A percentile compares a stretch with the other conserved stretches of the same genome.
phyloP scores from a whole-genome alignment of 768 basidiomycete genomes.

The Filobasidium floriforme region DNA sequence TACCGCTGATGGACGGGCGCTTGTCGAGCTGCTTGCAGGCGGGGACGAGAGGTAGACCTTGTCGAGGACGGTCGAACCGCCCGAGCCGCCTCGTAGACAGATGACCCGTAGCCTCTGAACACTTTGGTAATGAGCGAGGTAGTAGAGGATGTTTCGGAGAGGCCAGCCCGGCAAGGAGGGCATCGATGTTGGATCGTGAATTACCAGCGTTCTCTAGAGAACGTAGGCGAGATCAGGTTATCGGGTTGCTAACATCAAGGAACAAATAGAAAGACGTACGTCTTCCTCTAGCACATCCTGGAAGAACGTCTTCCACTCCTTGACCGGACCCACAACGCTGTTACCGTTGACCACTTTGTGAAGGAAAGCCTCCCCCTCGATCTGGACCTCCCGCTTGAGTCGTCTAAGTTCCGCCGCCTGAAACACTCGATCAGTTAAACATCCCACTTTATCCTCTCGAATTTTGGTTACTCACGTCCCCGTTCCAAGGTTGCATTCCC shows the following conservation, averaged over 20 bases:
- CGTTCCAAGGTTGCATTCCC: constrained; percentile 14
- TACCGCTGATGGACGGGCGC: constrained; percentile 56
- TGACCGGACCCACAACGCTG: constrained; percentile 13
- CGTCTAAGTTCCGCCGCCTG: background rate
- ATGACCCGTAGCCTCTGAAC: constrained; percentile 54
- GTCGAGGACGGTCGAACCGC: constrained; percentile 17
- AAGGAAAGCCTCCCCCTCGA: constrained; percentile 14
- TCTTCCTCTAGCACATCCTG: constrained; percentile 47
- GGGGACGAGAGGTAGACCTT: constrained; percentile 7
- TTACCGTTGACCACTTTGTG: constrained; percentile 1
- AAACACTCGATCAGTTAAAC: background rate
- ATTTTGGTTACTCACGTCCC: background rate
- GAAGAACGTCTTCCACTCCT: constrained; percentile 51
- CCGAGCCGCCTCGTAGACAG: constrained; percentile 57
- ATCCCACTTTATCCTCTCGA: background rate
- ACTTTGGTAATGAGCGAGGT: constrained; percentile 60
- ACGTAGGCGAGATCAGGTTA: constrained; percentile 8
- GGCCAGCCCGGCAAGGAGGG: constrained; percentile 79
- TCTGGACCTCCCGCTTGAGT: constrained; percentile 9
- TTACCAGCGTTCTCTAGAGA: constrained; percentile 54
- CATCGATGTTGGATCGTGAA: constrained; percentile 78
- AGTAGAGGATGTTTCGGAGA: constrained; percentile 80
- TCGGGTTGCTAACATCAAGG: constrained; percentile 19
- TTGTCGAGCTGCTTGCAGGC: background rate
- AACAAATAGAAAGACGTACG: constrained; percentile 44